Evolutionary conservation across 257 asterid species (phyloP), one percentile per base, ranked within the genome.

Genomic region (Verbascum thapsus): DNA sequence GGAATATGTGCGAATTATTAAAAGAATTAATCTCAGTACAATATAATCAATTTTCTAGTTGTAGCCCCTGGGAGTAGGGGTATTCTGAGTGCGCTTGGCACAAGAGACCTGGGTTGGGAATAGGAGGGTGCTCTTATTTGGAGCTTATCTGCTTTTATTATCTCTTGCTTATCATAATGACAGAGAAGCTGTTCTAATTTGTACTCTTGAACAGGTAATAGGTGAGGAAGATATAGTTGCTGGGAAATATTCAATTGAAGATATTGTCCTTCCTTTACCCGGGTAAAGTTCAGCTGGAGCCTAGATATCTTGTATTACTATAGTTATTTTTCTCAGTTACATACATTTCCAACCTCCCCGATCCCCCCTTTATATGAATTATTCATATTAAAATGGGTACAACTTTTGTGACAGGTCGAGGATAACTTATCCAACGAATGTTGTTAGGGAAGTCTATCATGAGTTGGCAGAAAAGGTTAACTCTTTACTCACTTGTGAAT

Each of bases 191-290:
- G 12, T 73, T 49, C 52, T 61, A 52, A 54, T 64, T 53, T 42
- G 47, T 65, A 30, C 50, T 39, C 22, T 44, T 78, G 61, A 61
- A 47, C 92, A 91, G 98, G 94, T 69, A 41, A 53, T 92, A 45
- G 67, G 73, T 44, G 90, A 87, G 72, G 96, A 87, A 66, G 97
- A 92, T 80, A 50, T 92, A 60, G 69, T 42, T 66, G 74, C 94
- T 71, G 95, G 81, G 59, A 83, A 78, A 51, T 92, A 85, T 73
- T 60, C 80, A 0, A 47, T 81, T 63, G 85, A 92, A 6, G 97
- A 92, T 66, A 66, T 92, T 35, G 82, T 92, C 72, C 97, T 92
- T 77, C 99, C 99, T 75, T 82, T 92, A 69, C 97, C 99, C 7
- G 99, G 99, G 97, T 92, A 81, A 72, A 61, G 54, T 63, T 58